Percentiles rank a stretch among this genome's conserved stretches.
Conservation (phyloP, 352 stramenopile genomes). For the Pythium aquatile region DNA sequence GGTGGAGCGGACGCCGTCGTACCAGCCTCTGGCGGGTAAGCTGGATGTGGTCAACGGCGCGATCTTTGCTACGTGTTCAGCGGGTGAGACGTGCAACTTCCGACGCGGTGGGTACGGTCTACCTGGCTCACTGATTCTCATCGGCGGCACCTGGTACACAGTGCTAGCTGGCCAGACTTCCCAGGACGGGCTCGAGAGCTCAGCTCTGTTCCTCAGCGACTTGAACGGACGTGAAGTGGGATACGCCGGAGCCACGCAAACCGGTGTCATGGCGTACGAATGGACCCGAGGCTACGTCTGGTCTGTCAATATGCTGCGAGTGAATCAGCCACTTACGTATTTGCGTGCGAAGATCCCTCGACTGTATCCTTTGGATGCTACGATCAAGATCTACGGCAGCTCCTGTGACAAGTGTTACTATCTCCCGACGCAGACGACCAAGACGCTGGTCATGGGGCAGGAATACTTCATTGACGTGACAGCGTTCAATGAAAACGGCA, state of each 20-base stretch:
- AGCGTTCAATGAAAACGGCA: slow-evolving; percentile 75
- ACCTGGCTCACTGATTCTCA: slow-evolving; percentile 50
- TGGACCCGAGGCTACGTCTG: slow-evolving; percentile 76
- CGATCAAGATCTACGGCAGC: slow-evolving; percentile 38
- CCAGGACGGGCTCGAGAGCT: slow-evolving; percentile 31
- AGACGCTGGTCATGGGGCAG: slow-evolving; percentile 58
- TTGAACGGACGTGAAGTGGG: slow-evolving; percentile 52
- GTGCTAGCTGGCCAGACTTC: slow-evolving; percentile 48
- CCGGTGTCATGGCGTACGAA: slow-evolving; percentile 49
- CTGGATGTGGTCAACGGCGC: slow-evolving; percentile 57
- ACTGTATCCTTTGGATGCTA: slow-evolving; percentile 42
- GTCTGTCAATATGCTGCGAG: slow-evolving; percentile 52
- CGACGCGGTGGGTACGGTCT: slow-evolving; percentile 49
- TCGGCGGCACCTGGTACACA: slow-evolving; percentile 71
- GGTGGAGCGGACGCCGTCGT: slow-evolving; percentile 48
- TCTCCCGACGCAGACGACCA: slow-evolving; percentile 52
- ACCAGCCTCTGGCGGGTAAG: slow-evolving; percentile 39
- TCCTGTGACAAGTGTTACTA: slow-evolving; percentile 71
- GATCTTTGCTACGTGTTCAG: slow-evolving; percentile 60
- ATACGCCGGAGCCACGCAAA: slow-evolving; percentile 44
- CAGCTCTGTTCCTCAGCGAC: slow-evolving; percentile 61
- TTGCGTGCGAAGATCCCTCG: slow-evolving; percentile 58
- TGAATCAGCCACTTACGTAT: slow-evolving; percentile 40
- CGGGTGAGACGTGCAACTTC: slow-evolving; percentile 52
- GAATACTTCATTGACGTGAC: slow-evolving; percentile 79